phyloP scores from a whole-genome alignment of 331 rosid genomes.

The Cydonia oblonga region DNA sequence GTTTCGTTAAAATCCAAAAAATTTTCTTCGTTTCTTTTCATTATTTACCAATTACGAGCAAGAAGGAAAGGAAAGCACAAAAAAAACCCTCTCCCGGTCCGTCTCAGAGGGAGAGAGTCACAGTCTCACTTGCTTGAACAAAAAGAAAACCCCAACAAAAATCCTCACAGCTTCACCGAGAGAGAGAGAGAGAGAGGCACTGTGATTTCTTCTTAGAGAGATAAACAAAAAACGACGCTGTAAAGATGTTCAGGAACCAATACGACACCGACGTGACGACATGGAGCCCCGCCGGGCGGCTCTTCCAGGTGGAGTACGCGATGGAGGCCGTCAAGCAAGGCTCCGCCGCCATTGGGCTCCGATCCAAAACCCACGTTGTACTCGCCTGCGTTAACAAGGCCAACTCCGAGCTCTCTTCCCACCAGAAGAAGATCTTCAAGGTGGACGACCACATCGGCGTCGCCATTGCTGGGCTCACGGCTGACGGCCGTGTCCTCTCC shows the following conservation, averaged over 20 bases:
- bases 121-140: constrained; percentile 18
- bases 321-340: constrained; percentile 99
- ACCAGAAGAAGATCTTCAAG: constrained; percentile 99
- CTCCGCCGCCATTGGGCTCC: constrained; percentile 98
- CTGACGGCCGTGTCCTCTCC: constrained; percentile 94
- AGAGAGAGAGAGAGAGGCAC: neutral
- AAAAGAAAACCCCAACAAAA: constrained; percentile 17
- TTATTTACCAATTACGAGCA: neutral
- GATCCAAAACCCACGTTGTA: constrained; percentile 92
- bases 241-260: constrained; percentile 76
- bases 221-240: constrained; percentile 11
- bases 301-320: constrained; percentile 95
- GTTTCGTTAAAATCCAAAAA: too few relatives aligned
- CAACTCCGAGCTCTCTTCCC: constrained; percentile 84
- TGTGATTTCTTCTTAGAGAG: neutral
- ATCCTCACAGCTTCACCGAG: neutral
- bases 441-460: constrained; percentile 98
- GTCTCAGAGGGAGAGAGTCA: neutral
- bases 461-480: constrained; percentile 95
- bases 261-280: constrained; percentile 99
- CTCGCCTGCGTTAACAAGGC: constrained; percentile 89
- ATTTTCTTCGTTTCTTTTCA: neutral
- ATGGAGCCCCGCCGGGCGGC: constrained; percentile 94
- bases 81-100: neutral
- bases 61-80: neutral